Percentiles rank a stretch among this genome's conserved stretches.
Evolutionary conservation across 306 rosid species (phyloP).

Genomic region (Clitoria ternatea): DNA sequence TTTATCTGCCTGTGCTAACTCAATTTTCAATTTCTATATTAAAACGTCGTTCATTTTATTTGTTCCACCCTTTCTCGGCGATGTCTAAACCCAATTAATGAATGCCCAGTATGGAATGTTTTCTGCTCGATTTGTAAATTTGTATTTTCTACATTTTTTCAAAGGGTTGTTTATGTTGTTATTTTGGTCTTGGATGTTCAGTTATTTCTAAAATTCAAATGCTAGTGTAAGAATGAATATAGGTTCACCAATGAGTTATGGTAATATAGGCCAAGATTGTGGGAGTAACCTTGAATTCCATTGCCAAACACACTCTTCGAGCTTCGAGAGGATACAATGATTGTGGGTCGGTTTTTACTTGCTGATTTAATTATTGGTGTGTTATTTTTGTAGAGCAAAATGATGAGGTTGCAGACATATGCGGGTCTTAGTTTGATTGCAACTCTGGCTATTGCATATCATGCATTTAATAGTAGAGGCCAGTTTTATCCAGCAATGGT

Average conservation of each 20-base stretch:
- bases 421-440: slow-evolving; percentile 88
- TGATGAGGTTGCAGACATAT: slow-evolving; percentile 90
- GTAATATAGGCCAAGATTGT: no score
- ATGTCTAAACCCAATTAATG: neutral
- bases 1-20: neutral
- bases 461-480: slow-evolving; percentile 90
- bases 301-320: no score
- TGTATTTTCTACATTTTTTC: neutral
- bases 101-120: neutral
- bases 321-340: no score
- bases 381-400: slow-evolving; percentile 29
- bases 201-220: no score
- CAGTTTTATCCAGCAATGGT: slow-evolving; percentile 99
- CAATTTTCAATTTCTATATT: neutral
- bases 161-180: slow-evolving; percentile 2
- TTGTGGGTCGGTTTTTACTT: no score
- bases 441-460: slow-evolving; percentile 76
- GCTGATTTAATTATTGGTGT: slow-evolving; percentile 26
- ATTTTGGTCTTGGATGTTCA: neutral
- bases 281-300: no score
- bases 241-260: no score
- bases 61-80: neutral
- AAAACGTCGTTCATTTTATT: neutral
- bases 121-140: neutral
- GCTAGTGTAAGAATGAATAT: no score